A percentile compares a stretch with the other conserved stretches of the same genome.
Conservation (phyloP, 129 eudicot genomes). For the Rutidosis leptorrhynchoides region DNA sequence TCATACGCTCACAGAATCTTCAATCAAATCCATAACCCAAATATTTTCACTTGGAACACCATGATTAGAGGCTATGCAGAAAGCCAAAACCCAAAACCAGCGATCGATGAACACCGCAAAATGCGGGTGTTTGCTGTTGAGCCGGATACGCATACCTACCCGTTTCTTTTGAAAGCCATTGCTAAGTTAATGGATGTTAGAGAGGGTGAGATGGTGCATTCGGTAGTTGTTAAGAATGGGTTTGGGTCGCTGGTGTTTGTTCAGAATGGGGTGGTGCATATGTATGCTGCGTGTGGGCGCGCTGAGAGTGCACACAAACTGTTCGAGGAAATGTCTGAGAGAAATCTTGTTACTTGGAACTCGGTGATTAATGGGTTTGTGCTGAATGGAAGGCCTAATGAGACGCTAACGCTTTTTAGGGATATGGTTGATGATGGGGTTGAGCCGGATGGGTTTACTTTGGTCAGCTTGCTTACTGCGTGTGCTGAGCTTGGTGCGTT, state of each 20-base stretch:
- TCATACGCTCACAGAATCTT: conserved; percentile 58
- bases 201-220: conserved; percentile 77
- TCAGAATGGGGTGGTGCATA: conserved; percentile 65
- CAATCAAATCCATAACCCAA: conserved; percentile 46
- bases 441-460: conserved; percentile 83
- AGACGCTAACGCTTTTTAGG: conserved; percentile 53
- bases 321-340: conserved; percentile 70
- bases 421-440: conserved; percentile 57
- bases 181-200: conserved; percentile 49
- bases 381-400: conserved; percentile 62
- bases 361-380: conserved; percentile 79
- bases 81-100: conserved; percentile 57
- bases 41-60: conserved; percentile 77
- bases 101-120: conserved; percentile 40
- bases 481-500: conserved; percentile 81
- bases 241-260: conserved; percentile 60
- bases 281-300: conserved; percentile 63
- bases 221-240: conserved; percentile 49
- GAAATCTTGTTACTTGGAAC: conserved; percentile 84
- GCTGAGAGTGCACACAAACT: conserved; percentile 66
- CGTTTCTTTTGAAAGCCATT: conserved; percentile 72
- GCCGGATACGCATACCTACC: conserved; percentile 82
- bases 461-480: conserved; percentile 84
- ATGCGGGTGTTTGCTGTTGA: conserved; percentile 41
- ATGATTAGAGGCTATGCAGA: conserved; percentile 89